Conservation (phyloP, 768 basidiomycete genomes). For the Gautieria morchelliformis region DNA sequence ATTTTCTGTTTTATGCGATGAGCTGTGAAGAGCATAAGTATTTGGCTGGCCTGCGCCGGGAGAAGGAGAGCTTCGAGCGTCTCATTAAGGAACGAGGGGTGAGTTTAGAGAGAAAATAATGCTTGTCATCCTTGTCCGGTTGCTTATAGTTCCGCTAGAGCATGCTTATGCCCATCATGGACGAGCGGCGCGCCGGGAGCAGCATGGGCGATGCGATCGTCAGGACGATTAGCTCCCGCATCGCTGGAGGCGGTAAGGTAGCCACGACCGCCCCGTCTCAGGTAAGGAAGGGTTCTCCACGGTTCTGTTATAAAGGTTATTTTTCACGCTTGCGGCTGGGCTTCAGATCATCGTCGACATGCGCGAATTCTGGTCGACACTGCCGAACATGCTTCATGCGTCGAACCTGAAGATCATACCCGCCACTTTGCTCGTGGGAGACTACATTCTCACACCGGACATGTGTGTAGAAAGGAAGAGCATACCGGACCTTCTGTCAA, state of each 20-base stretch:
- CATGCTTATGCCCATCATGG: conserved; percentile 80
- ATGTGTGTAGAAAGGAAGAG: conserved; percentile 97
- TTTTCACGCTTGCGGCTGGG: background rate
- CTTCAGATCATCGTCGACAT: conserved; percentile 88
- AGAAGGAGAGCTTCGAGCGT: conserved; percentile 90
- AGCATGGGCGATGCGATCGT: conserved; percentile 48
- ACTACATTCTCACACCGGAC: conserved; percentile 91
- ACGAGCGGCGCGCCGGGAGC: conserved; percentile 39
- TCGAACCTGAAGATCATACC: conserved; percentile 75
- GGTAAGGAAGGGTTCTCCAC: conserved; percentile 26
- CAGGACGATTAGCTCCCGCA: conserved; percentile 72
- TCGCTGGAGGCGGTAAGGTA: conserved; percentile 78
- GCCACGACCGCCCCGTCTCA: conserved; percentile 54
- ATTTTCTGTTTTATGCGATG: conserved; percentile 91
- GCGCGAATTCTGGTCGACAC: conserved; percentile 88
- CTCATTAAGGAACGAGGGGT: conserved; percentile 90
- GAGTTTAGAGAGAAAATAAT: conserved; percentile 21
- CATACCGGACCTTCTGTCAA: conserved; percentile 81
- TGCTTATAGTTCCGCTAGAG: conserved; percentile 27
- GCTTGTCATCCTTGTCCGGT: background rate
- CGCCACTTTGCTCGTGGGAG: conserved; percentile 87
- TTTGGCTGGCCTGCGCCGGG: conserved; percentile 75
- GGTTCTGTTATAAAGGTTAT: background rate
- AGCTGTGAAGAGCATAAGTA: conserved; percentile 96
- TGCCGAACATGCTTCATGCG: conserved; percentile 86